Evolutionary conservation across 441 rosid species (phyloP).

Genomic region (Gossypium schwendimanii): DNA sequence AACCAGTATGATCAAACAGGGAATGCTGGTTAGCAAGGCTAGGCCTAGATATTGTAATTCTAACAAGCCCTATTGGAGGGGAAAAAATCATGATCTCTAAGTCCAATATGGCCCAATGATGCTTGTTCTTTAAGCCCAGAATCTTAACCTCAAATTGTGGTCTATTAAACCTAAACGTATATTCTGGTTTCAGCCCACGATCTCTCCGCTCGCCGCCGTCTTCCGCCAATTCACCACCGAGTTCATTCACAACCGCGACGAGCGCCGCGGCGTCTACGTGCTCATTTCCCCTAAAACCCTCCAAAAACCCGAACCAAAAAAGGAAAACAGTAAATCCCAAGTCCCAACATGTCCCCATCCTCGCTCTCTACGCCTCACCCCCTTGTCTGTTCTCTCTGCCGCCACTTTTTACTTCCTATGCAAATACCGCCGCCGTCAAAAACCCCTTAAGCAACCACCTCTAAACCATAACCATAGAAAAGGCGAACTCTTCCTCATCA

Average conservation of each 20-base stretch:
- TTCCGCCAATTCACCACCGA: neutral
- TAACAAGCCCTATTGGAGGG: neutral
- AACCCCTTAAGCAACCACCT: constrained; percentile 28
- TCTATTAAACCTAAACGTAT: too few relatives aligned
- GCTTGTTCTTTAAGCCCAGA: neutral
- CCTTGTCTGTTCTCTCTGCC: constrained; percentile 72
- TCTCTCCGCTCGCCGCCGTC: neutral
- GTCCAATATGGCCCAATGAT: neutral
- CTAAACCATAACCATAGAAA: constrained; percentile 22
- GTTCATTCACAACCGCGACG: neutral
- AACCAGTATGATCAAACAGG: neutral
- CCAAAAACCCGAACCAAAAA: neutral
- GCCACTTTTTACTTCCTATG: constrained; percentile 69
- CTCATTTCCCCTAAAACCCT: neutral
- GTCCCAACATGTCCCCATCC: constrained; percentile 31
- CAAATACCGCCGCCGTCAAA: constrained; percentile 72
- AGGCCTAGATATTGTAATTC: neutral
- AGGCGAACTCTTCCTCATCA: constrained; percentile 66
- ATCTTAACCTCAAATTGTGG: neutral
- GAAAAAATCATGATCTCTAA: neutral
- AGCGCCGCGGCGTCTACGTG: neutral
- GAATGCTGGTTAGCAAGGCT: neutral
- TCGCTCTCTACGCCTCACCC: constrained; percentile 49
- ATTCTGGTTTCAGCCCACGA: too few relatives aligned
- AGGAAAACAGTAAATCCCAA: neutral